Evolutionary conservation across 805 yeast genomes (phyloP).

Genomic region (Torulaspora quercuum): DNA sequence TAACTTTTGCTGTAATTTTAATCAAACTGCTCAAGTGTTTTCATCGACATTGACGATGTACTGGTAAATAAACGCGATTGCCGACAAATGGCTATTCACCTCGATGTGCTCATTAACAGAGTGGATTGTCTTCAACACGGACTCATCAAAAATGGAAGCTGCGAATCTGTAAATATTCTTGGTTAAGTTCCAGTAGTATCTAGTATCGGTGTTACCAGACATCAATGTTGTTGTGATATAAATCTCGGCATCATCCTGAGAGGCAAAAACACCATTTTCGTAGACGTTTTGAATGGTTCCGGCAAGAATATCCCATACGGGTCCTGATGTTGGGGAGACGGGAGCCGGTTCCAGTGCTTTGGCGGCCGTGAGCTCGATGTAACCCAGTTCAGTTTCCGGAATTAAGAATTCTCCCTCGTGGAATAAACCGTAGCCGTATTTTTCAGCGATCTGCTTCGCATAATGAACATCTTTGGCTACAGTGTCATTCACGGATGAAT

Average conservation of each 20-base stretch:
- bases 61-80: conserved; percentile 54
- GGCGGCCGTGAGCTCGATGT: conserved; percentile 25
- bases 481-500: conserved; percentile 46
- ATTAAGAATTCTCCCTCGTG: conserved; percentile 24
- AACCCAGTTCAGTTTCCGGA: conserved; percentile 32
- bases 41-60: conserved; percentile 39
- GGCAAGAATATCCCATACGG: conserved; percentile 43
- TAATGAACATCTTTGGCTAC: conserved; percentile 38
- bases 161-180: conserved; percentile 51
- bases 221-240: conserved; percentile 48
- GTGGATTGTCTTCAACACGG: conserved; percentile 43
- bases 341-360: conserved; percentile 41
- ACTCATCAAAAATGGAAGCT: conserved; percentile 23
- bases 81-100: conserved; percentile 56
- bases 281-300: conserved; percentile 55
- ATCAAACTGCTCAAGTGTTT: too few relatives aligned
- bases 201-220: conserved; percentile 63
- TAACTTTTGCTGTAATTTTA: too few relatives aligned
- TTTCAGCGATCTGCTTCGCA: conserved; percentile 44
- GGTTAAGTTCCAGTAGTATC: conserved; percentile 55
- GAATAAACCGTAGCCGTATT: conserved; percentile 47
- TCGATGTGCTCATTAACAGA: conserved; percentile 60
- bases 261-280: conserved; percentile 44
- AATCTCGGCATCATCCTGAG: conserved; percentile 23
- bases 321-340: conserved; percentile 36